Percentiles rank a stretch among this genome's conserved stretches.
These are phyloP conservation scores for Pythium apleroticum DNA, from an alignment of 352 stramenopile species.

Conservation along the genomic window DNA sequence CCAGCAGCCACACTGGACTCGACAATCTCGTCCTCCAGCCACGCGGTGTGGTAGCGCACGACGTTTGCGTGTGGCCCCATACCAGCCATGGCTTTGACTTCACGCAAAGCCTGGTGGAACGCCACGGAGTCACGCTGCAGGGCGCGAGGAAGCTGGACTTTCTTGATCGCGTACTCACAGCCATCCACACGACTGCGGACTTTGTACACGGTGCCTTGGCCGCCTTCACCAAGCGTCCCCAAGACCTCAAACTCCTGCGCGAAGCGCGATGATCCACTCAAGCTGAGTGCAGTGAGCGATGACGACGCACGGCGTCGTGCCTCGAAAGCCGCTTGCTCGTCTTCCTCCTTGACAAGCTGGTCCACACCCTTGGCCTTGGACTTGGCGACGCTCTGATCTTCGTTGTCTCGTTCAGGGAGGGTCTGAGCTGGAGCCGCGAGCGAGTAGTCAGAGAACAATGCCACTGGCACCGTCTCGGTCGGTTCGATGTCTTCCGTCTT, in stretches of 20 bases:
- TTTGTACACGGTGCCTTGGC: slow-evolving; percentile 76
- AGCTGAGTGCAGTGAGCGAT: slow-evolving; percentile 8
- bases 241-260: slow-evolving; percentile 76
- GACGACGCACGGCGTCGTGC: slow-evolving; percentile 11
- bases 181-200: slow-evolving; percentile 71
- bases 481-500: slow-evolving; percentile 18
- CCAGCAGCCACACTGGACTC: slow-evolving; percentile 9
- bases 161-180: slow-evolving; percentile 78
- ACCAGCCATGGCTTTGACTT: slow-evolving; percentile 75
- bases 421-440: slow-evolving; percentile 2
- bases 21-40: slow-evolving; percentile 56
- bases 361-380: slow-evolving; percentile 10
- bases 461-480: slow-evolving; percentile 12
- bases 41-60: slow-evolving; percentile 79
- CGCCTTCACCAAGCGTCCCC: slow-evolving; percentile 59
- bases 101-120: slow-evolving; percentile 63
- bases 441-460: slow-evolving; percentile 22
- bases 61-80: slow-evolving; percentile 74
- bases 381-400: not conserved
- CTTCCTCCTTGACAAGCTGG: slow-evolving; percentile 18
- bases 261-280: slow-evolving; percentile 41
- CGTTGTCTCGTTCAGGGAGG: not conserved
- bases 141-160: slow-evolving; percentile 51
- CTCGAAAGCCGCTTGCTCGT: not conserved
- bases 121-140: slow-evolving; percentile 39